These are phyloP conservation scores for Herpotrichia juniperi DNA, from an alignment of 2,329 filamentous ascomycete species.

Conservation along the genomic window DNA sequence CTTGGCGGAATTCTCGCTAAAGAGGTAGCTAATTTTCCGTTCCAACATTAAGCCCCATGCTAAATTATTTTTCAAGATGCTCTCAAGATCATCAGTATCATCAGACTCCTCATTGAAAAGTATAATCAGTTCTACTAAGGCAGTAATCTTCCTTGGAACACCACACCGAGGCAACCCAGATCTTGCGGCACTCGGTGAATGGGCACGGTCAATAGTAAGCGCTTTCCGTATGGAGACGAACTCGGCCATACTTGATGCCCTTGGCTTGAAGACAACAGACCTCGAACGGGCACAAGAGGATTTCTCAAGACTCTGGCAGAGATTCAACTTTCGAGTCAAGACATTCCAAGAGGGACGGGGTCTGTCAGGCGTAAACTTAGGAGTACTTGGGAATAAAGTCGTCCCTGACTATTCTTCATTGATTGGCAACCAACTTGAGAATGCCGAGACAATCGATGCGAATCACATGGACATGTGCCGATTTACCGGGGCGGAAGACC, in stretches of 20 bases:
- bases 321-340: neutral
- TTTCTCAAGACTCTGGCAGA: neutral
- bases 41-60: neutral
- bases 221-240: neutral
- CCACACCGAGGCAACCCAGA: neutral
- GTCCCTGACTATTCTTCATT: neutral
- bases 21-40: neutral
- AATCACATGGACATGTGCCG: neutral
- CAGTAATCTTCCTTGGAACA: constrained; percentile 1
- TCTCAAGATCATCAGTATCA: neutral
- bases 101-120: neutral
- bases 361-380: neutral
- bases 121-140: neutral
- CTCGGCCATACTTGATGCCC: neutral
- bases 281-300: neutral
- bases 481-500: neutral
- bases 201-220: neutral
- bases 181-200: neutral
- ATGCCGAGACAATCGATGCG: neutral
- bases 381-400: too few species aligned
- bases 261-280: neutral
- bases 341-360: neutral
- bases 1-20: neutral
- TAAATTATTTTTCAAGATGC: neutral
- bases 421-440: neutral